Conservation (phyloP, 768 basidiomycete genomes). For the Brasilioporus rufonigricans region DNA sequence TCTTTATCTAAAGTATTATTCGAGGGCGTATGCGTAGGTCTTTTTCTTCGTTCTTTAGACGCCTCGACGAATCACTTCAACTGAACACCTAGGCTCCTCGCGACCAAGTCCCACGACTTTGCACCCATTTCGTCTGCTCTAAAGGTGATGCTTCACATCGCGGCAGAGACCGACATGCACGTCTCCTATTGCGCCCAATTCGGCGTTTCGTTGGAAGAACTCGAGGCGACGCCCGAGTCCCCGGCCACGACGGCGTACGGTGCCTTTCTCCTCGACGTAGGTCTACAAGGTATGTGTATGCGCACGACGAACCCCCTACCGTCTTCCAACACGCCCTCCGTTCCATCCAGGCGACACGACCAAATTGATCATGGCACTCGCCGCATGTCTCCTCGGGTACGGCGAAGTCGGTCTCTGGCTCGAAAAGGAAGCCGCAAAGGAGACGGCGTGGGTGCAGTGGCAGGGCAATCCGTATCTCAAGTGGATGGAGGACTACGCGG, state of each 20-base stretch:
- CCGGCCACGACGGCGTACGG: conserved; percentile 82
- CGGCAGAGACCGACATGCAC: conserved; percentile 72
- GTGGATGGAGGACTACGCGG: conserved; percentile 82
- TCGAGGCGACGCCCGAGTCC: conserved; percentile 63
- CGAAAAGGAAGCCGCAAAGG: conserved; percentile 47
- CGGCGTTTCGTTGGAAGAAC: conserved; percentile 59
- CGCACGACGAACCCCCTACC: not conserved
- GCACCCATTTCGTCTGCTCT: conserved; percentile 60
- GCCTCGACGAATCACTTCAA: not conserved
- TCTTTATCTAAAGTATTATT: conserved; percentile 78
- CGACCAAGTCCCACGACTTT: conserved; percentile 71
- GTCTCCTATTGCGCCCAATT: conserved; percentile 67
- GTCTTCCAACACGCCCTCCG: not conserved
- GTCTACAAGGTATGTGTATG: conserved; percentile 44
- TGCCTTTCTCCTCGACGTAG: conserved; percentile 78
- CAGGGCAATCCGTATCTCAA: conserved; percentile 71
- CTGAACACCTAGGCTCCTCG: conserved; percentile 53
- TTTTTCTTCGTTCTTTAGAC: not conserved
- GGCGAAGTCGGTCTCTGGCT: conserved; percentile 91
- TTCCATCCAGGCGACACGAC: conserved; percentile 57
- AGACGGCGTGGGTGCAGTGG: conserved; percentile 51
- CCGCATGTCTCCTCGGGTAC: conserved; percentile 87
- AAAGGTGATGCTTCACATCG: conserved; percentile 58
- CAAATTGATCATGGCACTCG: conserved; percentile 75
- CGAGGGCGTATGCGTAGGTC: conserved; percentile 70